These are phyloP conservation scores for Smittium culicis DNA, from an alignment of 371 early-diverging fungal species.

Conservation along the genomic window DNA sequence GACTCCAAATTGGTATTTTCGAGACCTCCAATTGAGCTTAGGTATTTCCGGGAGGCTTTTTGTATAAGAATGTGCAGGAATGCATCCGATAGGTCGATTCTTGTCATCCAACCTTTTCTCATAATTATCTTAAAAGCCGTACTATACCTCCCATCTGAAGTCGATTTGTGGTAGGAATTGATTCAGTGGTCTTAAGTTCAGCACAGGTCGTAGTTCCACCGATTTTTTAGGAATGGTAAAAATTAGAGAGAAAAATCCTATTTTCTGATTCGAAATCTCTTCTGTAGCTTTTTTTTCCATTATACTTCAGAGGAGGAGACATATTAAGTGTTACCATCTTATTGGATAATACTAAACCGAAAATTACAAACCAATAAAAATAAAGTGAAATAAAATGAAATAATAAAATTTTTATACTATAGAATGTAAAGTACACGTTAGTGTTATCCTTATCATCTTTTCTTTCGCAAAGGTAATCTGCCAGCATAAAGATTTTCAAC, in stretches of 20 bases:
- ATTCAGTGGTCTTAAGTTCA: constrained; percentile 1
- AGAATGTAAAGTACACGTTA: too few relatives aligned
- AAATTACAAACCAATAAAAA: too few relatives aligned
- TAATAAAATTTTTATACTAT: too few relatives aligned
- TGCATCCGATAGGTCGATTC: background rate
- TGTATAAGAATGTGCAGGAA: background rate
- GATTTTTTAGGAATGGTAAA: constrained; percentile 1
- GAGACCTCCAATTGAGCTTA: background rate
- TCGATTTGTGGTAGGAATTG: background rate
- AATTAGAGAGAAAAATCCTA: background rate
- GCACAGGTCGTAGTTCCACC: background rate
- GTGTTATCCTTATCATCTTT: too few relatives aligned
- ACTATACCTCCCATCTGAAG: background rate
- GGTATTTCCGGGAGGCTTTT: background rate
- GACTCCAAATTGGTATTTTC: constrained; percentile 28
- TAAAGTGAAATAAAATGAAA: too few relatives aligned
- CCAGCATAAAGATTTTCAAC: too few relatives aligned
- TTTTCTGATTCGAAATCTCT: too few relatives aligned
- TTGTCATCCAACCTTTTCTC: constrained; percentile 6
- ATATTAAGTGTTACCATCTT: too few relatives aligned
- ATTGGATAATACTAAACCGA: too few relatives aligned
- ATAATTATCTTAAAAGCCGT: background rate
- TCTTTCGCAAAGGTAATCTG: too few relatives aligned
- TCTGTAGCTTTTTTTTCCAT: constrained; percentile 7
- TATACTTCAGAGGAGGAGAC: too few relatives aligned